These are phyloP conservation scores for Omphalotus guepiniiformis DNA, from an alignment of 768 basidiomycete species.

Conservation along the genomic window DNA sequence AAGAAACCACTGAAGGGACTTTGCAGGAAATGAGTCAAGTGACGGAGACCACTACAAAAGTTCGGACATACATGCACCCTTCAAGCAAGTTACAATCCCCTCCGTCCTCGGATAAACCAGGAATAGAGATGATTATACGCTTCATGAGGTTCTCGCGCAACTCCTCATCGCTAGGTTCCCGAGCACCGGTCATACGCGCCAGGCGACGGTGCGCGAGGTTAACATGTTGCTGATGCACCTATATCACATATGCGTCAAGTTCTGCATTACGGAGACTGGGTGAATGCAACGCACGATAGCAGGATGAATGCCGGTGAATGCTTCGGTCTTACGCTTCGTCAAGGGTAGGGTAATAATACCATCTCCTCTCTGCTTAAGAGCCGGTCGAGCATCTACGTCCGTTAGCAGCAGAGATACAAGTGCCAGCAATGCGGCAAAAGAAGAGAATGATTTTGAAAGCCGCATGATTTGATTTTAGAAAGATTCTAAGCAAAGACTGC, in stretches of 20 bases:
- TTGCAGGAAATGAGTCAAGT: no score
- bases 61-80: no score
- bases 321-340: constrained; percentile 33
- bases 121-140: constrained; percentile 40
- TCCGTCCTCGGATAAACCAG: no score
- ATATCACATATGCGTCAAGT: constrained; percentile 3
- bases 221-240: constrained; percentile 69
- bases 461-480: no score
- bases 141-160: constrained; percentile 45
- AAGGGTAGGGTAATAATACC: constrained; percentile 42
- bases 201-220: constrained; percentile 62
- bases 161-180: constrained; percentile 42
- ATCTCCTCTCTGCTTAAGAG: constrained; percentile 31
- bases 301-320: constrained; percentile 27
- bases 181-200: constrained; percentile 64
- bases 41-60: no score
- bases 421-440: constrained; percentile 49
- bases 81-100: no score
- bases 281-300: constrained; percentile 29
- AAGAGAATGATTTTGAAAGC: no score
- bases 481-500: constrained; percentile 52
- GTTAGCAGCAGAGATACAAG: constrained; percentile 43
- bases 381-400: constrained; percentile 35
- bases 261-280: background rate
- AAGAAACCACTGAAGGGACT: no score